Conservation (phyloP, 805 yeast species). For the Yamadazyma endophytica region DNA sequence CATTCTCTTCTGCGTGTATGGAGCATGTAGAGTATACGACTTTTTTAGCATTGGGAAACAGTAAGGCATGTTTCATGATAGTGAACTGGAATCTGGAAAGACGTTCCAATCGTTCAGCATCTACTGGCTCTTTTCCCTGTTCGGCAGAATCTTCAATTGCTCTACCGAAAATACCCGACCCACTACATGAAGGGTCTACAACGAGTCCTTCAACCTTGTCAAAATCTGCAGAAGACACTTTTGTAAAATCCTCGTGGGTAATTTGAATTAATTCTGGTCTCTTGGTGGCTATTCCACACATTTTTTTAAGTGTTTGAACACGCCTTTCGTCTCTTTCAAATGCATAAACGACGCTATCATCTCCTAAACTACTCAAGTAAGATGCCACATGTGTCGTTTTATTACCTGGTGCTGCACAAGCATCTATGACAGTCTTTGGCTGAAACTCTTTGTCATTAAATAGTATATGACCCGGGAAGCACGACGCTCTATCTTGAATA, state of each 20-base stretch:
- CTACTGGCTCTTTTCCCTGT: slow-evolving; percentile 45
- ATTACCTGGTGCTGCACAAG: slow-evolving; percentile 98
- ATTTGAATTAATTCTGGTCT: slow-evolving; percentile 40
- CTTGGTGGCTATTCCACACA: slow-evolving; percentile 67
- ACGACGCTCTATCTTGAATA: slow-evolving; percentile 94
- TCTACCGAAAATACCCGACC: slow-evolving; percentile 95
- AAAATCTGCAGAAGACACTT: slow-evolving; percentile 53
- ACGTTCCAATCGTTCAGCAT: slow-evolving; percentile 60
- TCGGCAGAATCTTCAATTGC: slow-evolving; percentile 50
- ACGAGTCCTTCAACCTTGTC: slow-evolving; percentile 71
- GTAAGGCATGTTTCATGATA: slow-evolving; percentile 83
- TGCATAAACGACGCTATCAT: slow-evolving; percentile 56
- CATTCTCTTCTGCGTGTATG: slow-evolving; percentile 90
- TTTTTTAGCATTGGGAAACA: slow-evolving; percentile 69
- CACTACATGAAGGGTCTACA: slow-evolving; percentile 97
- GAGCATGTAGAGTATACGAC: slow-evolving; percentile 96
- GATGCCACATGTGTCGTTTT: slow-evolving; percentile 93
- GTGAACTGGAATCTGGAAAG: slow-evolving; percentile 83
- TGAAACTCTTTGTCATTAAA: slow-evolving; percentile 44
- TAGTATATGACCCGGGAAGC: slow-evolving; percentile 88
- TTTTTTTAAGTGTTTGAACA: slow-evolving; percentile 62
- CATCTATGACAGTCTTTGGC: slow-evolving; percentile 72
- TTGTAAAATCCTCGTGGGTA: slow-evolving; percentile 62
- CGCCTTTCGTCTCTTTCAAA: slow-evolving; percentile 83
- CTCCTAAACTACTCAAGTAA: slow-evolving; percentile 25